Evolutionary conservation across 208 protist genomes (phyloP).

Genomic region (Balamuthia mandrillaris): DNA sequence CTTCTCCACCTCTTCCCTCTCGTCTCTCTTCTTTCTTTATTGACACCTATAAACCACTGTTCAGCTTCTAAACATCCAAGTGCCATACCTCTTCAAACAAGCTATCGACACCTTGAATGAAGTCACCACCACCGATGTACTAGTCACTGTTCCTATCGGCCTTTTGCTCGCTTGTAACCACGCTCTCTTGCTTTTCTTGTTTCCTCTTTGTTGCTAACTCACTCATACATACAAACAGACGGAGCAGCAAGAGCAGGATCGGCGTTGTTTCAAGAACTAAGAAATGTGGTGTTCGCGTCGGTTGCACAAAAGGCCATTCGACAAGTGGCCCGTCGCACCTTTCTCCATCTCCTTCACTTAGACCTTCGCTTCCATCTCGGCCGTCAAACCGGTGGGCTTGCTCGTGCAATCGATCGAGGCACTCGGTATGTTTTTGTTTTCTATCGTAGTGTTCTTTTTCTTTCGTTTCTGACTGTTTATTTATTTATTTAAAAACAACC

Average conservation of each 20-base stretch:
- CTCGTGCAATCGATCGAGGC: conserved; percentile 68
- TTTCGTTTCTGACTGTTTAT: not conserved
- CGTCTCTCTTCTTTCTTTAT: no score
- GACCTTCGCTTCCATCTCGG: conserved; percentile 70
- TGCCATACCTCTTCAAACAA: conserved; percentile 70
- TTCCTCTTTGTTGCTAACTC: no score
- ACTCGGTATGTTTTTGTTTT: no score
- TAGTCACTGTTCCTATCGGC: conserved; percentile 8
- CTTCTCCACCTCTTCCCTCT: no score
- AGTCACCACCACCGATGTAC: not conserved
- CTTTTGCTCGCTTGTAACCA: conserved; percentile 38
- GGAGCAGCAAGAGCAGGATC: conserved; percentile 56
- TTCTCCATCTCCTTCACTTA: conserved; percentile 63
- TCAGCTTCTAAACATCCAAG: conserved; percentile 42
- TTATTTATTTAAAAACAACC: not conserved
- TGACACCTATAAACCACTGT: no score
- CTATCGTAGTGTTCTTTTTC: no score
- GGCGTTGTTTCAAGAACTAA: conserved; percentile 60
- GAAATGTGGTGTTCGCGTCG: conserved; percentile 62
- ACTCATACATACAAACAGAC: conserved; percentile 41
- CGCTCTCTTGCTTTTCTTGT: not conserved
- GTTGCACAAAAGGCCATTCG: conserved; percentile 66
- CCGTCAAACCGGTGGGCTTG: conserved; percentile 64
- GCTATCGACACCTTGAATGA: conserved; percentile 58
- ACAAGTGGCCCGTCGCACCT: conserved; percentile 20